Evolutionary conservation across 192 early-diverging fungal genomes (phyloP), one percentile per base, ranked within the genome.

Genomic region (Coemansia sp.): DNA sequence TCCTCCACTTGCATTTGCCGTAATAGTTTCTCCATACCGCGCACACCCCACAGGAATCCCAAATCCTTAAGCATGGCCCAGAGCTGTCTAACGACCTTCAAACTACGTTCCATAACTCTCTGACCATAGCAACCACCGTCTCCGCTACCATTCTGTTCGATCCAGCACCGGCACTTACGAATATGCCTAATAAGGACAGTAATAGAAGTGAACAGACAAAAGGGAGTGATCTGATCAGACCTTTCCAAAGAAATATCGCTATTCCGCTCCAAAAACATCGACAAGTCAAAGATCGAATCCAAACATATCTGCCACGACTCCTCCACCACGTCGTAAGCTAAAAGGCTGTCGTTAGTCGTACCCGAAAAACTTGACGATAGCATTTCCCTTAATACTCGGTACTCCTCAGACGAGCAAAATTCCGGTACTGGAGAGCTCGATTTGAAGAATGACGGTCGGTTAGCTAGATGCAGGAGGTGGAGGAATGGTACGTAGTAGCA

Each of bases 1-100:
- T 83, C 76, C 11, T 83, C 80, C 31, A 83, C 67, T 43, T 83
- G 80, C 80, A 83, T 83, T 0, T 70, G 60, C 29, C 73, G 72
- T 40, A 83, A 60, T 22, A 83, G 62, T 12, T 75, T 60, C 51
- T 83, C 80, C 70, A 78, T 73, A 29, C 70, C 80, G 42, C 70
- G 55, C 61, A 73, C 64, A 10, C 70, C 63, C 80, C 80, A 83
- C 16, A 75, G 63, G 43, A 72, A 73, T 1, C 80, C 80, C 8
- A 83, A 46, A 20, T 75, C 73, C 65, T 83, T 74, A 11, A 83
- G 64, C 73, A 78, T 69, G 13, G 44, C 60, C 80, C 80, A 83
- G 67, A 78, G 62, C 18, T 76, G 70, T 1, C 80, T 63, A 57
- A 83, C 42, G 16, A 71, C 65, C 3, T 20, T 3, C 16, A 29